These are phyloP conservation scores for Cryoendolithus antarcticus DNA, from an alignment of 2,329 filamentous ascomycete genomes.

Conservation along the genomic window DNA sequence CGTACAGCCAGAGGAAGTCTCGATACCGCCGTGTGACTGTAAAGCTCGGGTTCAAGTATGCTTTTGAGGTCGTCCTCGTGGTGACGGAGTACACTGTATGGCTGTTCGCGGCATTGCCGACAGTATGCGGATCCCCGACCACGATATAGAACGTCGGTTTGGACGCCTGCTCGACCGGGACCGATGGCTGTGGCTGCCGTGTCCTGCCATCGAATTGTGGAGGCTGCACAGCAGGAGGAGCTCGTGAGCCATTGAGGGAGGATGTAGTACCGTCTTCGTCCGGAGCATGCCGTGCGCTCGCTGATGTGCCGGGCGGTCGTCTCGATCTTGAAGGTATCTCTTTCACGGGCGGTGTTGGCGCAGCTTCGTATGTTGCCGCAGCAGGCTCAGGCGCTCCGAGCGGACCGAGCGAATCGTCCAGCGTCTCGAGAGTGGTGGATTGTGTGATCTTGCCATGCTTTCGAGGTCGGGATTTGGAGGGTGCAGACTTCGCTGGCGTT, in stretches of 20 bases:
- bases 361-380: conserved; percentile 49
- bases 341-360: conserved; percentile 43
- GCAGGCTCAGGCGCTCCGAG: conserved; percentile 52
- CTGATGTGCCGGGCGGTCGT: conserved; percentile 26
- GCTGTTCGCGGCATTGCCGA: conserved; percentile 89
- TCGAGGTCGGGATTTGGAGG: conserved; percentile 35
- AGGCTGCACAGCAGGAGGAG: conserved; percentile 51
- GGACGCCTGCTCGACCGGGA: conserved; percentile 84
- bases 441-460: conserved; percentile 63
- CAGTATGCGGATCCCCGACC: conserved; percentile 94
- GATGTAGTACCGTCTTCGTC: conserved; percentile 49
- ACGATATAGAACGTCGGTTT: conserved; percentile 84
- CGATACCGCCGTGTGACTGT: conserved; percentile 87
- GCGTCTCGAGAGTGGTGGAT: conserved; percentile 64
- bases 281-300: conserved; percentile 38
- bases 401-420: conserved; percentile 61
- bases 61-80: conserved; percentile 93
- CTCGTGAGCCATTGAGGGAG: conserved; percentile 41
- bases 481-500: conserved; percentile 15
- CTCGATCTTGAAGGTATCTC: conserved; percentile 39
- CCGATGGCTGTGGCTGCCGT: conserved; percentile 56
- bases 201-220: conserved; percentile 31
- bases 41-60: conserved; percentile 85
- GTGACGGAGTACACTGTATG: conserved; percentile 96
- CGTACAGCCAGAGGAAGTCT: conserved; percentile 97